These are phyloP conservation scores for Melaleuca alternifolia DNA, from an alignment of 345 rosid species.

Conservation along the genomic window DNA sequence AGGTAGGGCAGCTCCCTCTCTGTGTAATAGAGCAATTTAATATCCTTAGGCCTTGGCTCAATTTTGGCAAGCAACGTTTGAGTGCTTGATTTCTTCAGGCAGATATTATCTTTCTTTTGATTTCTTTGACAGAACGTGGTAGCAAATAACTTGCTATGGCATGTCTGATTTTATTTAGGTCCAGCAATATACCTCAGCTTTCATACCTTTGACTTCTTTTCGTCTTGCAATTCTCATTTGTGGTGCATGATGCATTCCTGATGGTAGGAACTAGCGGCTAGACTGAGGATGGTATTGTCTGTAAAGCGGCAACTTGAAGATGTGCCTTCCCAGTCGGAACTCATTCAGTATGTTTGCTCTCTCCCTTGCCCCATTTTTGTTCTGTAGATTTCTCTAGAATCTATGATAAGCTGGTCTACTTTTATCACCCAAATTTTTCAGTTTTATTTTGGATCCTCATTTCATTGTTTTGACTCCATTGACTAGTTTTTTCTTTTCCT, in stretches of 20 bases:
- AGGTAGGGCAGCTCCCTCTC: background rate
- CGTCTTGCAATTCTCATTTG: background rate
- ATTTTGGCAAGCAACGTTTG: background rate
- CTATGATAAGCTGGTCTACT: background rate
- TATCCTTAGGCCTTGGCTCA: background rate
- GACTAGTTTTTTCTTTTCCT: background rate
- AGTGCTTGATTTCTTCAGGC: background rate
- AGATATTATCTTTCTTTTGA: background rate
- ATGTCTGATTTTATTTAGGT: background rate
- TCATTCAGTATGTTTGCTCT: conserved; percentile 56
- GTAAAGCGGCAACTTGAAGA: conserved; percentile 59
- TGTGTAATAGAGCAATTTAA: background rate
- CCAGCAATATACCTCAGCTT: background rate
- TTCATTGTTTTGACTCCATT: background rate
- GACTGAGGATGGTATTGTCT: conserved; percentile 36
- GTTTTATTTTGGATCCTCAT: background rate
- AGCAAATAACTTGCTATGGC: background rate
- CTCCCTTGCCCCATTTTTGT: background rate
- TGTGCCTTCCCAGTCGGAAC: conserved; percentile 65
- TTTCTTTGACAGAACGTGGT: background rate
- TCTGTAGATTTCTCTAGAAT: background rate
- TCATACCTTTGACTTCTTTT: background rate
- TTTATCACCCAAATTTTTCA: background rate
- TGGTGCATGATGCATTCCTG: background rate
- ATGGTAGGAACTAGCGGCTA: conserved; percentile 61